These are phyloP conservation scores for Selenicereus undatus DNA, from an alignment of 148 eudicot genomes.

Conservation along the genomic window DNA sequence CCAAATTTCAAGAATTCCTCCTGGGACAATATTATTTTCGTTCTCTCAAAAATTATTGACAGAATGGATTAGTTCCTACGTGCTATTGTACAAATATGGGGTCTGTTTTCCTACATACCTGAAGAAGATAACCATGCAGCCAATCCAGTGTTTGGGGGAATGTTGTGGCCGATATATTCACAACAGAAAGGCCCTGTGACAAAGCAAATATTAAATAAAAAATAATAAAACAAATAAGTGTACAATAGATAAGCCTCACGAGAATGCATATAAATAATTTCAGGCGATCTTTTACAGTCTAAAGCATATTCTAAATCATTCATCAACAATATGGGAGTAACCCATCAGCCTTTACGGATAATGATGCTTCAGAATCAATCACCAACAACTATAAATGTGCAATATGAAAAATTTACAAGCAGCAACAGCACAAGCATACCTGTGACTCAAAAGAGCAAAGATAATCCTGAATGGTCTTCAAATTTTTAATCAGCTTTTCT, in stretches of 20 bases:
- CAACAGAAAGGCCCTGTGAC: conserved; percentile 77
- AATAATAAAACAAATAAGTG: background rate
- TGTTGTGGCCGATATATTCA: conserved; percentile 85
- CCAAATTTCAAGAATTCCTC: background rate
- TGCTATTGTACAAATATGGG: background rate
- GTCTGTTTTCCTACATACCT: conserved; percentile 42
- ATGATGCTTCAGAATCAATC: background rate
- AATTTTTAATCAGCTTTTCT: conserved; percentile 69
- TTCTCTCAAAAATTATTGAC: no score
- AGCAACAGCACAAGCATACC: conserved; percentile 36
- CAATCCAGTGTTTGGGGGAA: conserved; percentile 96
- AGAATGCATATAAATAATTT: background rate
- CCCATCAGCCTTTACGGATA: background rate
- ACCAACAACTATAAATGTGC: background rate
- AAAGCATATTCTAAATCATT: background rate
- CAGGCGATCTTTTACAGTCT: background rate
- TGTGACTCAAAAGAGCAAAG: conserved; percentile 90
- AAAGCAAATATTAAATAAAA: conserved; percentile 3
- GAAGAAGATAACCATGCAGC: conserved; percentile 89
- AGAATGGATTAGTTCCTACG: background rate
- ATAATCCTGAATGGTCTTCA: conserved; percentile 81
- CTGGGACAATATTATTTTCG: background rate
- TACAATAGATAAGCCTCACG: background rate
- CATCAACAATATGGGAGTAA: background rate
- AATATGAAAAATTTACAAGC: background rate